phyloP scores from a whole-genome alignment of 306 rosid species.

The Cucumis hystrix region DNA sequence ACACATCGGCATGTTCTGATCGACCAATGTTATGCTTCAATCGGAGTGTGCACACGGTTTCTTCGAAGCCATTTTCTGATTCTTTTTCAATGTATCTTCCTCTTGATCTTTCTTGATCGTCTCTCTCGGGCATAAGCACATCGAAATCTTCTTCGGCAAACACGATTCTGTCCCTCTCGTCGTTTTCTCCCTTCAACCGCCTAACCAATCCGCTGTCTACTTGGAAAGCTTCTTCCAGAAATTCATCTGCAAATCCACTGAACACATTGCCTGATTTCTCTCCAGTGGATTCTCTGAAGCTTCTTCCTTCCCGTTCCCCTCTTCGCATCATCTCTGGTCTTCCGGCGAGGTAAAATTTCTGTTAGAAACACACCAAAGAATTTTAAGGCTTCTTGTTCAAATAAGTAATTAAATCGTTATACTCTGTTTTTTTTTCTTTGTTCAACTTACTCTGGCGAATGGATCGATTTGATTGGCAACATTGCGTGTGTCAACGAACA shows the following conservation, averaged over 20 bases:
- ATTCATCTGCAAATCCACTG: constrained; percentile 9
- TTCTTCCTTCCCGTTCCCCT: not conserved
- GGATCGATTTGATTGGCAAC: constrained; percentile 20
- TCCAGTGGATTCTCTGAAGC: not conserved
- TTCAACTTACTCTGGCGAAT: constrained; percentile 10
- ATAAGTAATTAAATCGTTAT: not conserved
- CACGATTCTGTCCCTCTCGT: constrained; percentile 18
- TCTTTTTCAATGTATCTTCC: not conserved
- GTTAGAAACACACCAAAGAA: not conserved
- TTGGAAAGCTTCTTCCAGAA: constrained; percentile 6
- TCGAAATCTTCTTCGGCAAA: constrained; percentile 4
- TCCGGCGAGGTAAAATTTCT: constrained; percentile 23
- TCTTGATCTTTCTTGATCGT: constrained; percentile 4
- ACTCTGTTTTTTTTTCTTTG: not conserved
- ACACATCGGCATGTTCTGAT: constrained; percentile 14
- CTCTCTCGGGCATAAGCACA: not conserved
- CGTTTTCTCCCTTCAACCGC: constrained; percentile 4
- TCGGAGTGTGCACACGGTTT: constrained; percentile 19
- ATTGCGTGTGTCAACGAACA: constrained; percentile 10
- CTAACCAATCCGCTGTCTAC: not conserved
- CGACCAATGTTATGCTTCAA: constrained; percentile 11
- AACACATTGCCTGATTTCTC: constrained; percentile 8
- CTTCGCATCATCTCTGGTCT: not conserved
- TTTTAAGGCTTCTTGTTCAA: not conserved
- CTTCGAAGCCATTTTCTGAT: constrained; percentile 18